A percentile compares a stretch with the other conserved stretches of the same genome.
phyloP scores from a whole-genome alignment of 2,329 filamentous ascomycete species.

The Fusarium transvaalense region DNA sequence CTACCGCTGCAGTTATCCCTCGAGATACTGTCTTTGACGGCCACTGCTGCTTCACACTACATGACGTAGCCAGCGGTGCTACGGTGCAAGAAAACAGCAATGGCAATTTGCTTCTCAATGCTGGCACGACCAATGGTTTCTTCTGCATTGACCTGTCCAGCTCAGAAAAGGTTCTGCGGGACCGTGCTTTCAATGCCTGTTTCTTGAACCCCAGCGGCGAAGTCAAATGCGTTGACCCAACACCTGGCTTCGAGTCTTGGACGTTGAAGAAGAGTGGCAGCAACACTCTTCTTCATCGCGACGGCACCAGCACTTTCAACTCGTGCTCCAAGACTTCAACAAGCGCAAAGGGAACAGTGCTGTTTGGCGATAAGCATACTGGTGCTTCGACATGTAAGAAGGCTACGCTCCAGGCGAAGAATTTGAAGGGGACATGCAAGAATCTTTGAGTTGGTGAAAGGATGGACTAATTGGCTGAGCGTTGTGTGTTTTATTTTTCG shows the following conservation, averaged over 20 bases:
- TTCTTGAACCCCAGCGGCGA: constrained; percentile 46
- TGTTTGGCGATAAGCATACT: constrained; percentile 42
- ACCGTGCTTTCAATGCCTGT: constrained; percentile 51
- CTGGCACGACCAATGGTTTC: constrained; percentile 44
- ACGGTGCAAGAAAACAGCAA: constrained; percentile 48
- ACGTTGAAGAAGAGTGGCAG: constrained; percentile 41
- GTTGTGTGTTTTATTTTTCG: background rate
- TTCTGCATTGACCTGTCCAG: constrained; percentile 51
- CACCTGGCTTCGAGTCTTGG: constrained; percentile 49
- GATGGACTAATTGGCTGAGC: no score
- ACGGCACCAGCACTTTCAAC: constrained; percentile 44
- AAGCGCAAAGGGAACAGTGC: constrained; percentile 39
- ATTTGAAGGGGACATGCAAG: constrained; percentile 48
- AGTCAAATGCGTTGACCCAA: constrained; percentile 53
- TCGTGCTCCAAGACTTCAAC: constrained; percentile 44
- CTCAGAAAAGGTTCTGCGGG: constrained; percentile 45
- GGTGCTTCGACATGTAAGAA: constrained; percentile 42
- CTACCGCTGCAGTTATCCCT: constrained; percentile 42
- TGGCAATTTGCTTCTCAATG: constrained; percentile 48
- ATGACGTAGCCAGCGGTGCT: constrained; percentile 43
- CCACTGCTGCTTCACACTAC: constrained; percentile 52
- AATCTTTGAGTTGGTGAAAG: constrained; percentile 20
- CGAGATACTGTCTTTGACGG: constrained; percentile 40
- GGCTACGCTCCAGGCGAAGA: constrained; percentile 44
- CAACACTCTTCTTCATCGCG: constrained; percentile 43